phyloP scores from a whole-genome alignment of 2,329 filamentous ascomycete species.

The Pyrenochaeta sp. region DNA sequence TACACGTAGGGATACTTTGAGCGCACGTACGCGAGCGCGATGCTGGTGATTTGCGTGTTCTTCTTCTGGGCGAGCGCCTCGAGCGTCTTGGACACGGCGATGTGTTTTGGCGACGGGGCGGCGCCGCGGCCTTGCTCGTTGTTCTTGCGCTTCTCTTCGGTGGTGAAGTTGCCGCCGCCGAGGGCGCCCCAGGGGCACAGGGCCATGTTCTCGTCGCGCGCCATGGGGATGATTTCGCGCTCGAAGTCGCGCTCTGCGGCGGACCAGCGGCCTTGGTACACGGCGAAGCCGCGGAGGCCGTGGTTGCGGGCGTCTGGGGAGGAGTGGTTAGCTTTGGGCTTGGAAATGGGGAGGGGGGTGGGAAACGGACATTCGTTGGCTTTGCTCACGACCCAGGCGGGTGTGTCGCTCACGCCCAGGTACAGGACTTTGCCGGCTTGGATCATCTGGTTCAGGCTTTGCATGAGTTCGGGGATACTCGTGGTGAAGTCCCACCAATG shows the following conservation, averaged over 20 bases:
- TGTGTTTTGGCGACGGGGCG: slow-evolving; percentile 54
- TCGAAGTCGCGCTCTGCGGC: slow-evolving; percentile 70
- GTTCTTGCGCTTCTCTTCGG: slow-evolving; percentile 37
- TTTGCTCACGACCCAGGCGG: slow-evolving; percentile 54
- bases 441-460: slow-evolving; percentile 46
- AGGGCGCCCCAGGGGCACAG: slow-evolving; percentile 64
- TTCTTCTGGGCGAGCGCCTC: slow-evolving; percentile 66
- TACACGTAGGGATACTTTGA: slow-evolving; percentile 76
- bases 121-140: slow-evolving; percentile 47
- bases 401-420: slow-evolving; percentile 48
- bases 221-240: slow-evolving; percentile 74
- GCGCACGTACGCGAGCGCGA: slow-evolving; percentile 75
- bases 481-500: slow-evolving; percentile 53
- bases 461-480: slow-evolving; percentile 48
- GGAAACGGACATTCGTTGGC: slow-evolving; percentile 53
- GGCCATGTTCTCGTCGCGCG: slow-evolving; percentile 67
- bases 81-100: slow-evolving; percentile 63
- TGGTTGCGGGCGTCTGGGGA: slow-evolving; percentile 68
- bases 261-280: slow-evolving; percentile 73
- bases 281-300: slow-evolving; percentile 72
- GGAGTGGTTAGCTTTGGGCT: slow-evolving; percentile 1
- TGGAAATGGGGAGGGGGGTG: background rate
- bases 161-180: slow-evolving; percentile 56
- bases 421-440: slow-evolving; percentile 49
- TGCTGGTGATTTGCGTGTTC: slow-evolving; percentile 64